These are phyloP conservation scores for Phytophthora uliginosa DNA, from an alignment of 352 stramenopile genomes.

Conservation along the genomic window DNA sequence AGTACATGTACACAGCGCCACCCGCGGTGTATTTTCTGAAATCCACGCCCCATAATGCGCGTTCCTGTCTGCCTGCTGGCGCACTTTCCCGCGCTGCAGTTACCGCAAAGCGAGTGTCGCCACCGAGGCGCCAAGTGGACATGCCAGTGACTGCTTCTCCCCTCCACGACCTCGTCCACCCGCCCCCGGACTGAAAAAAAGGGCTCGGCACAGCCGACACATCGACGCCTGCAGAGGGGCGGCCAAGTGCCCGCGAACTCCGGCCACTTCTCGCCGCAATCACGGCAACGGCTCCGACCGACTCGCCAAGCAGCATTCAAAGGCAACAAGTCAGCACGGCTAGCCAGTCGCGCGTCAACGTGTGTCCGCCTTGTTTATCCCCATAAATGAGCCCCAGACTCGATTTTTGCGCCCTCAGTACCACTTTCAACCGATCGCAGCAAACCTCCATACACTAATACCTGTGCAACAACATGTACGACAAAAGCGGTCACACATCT, in stretches of 20 bases:
- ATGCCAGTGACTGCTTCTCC: conserved; percentile 21
- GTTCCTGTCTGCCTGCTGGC: neutral
- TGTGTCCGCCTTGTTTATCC: conserved; percentile 25
- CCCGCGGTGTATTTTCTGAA: neutral
- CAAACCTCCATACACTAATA: neutral
- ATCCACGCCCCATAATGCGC: neutral
- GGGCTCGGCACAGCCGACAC: neutral
- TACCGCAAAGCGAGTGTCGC: neutral
- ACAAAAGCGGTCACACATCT: neutral
- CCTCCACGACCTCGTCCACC: conserved; percentile 12
- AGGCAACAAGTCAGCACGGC: conserved; percentile 23
- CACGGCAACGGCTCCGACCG: neutral
- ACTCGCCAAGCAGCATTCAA: conserved; percentile 14
- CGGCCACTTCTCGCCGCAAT: conserved; percentile 23
- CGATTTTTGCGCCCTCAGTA: conserved; percentile 11
- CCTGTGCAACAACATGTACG: neutral
- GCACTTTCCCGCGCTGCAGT: conserved; percentile 1
- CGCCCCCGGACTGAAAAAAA: conserved; percentile 17
- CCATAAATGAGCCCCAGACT: conserved; percentile 32
- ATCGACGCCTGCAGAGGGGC: conserved; percentile 17
- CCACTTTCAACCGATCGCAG: conserved; percentile 27
- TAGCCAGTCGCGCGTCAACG: conserved; percentile 9
- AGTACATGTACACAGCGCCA: neutral
- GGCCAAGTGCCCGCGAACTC: neutral
- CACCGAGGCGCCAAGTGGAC: conserved; percentile 7